Evolutionary conservation across 148 eudicot genomes (phyloP).

Genomic region (Rhododendron vialii): DNA sequence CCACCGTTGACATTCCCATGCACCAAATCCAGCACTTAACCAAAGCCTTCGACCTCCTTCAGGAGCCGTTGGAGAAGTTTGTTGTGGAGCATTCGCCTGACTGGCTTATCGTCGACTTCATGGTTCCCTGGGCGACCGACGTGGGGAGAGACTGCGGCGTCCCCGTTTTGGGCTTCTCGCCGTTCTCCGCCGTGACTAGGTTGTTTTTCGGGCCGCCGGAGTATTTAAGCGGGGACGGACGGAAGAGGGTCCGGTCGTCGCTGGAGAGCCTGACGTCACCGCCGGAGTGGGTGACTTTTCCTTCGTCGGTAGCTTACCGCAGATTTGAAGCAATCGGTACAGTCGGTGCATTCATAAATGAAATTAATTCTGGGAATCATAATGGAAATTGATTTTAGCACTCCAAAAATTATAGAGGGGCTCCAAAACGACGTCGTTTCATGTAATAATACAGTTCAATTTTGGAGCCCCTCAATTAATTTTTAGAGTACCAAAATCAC

Average conservation of each 20-base stretch:
- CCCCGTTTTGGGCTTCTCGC: conserved; percentile 10
- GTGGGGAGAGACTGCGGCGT: neutral
- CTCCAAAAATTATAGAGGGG: too few relatives aligned
- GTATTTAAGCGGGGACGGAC: neutral
- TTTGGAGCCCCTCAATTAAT: too few relatives aligned
- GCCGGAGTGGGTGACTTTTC: conserved; percentile 19
- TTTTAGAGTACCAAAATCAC: too few relatives aligned
- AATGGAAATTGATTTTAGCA: too few relatives aligned
- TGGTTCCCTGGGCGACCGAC: conserved; percentile 9
- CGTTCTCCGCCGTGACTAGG: neutral
- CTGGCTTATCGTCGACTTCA: conserved; percentile 15
- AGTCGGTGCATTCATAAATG: neutral
- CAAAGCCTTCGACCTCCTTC: conserved; percentile 19
- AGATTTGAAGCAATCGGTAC: conserved; percentile 8
- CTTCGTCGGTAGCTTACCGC: conserved; percentile 16
- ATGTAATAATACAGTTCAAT: too few relatives aligned
- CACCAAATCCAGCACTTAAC: conserved; percentile 3
- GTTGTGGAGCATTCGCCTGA: conserved; percentile 12
- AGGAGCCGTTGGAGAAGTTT: conserved; percentile 3
- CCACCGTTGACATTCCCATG: conserved; percentile 19
- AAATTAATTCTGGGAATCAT: neutral
- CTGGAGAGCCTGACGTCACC: conserved; percentile 8
- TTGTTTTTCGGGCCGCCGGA: conserved; percentile 15
- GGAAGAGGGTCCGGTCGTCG: neutral
- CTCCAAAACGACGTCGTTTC: too few relatives aligned